These are phyloP conservation scores for Guyanaporus albipodus DNA, from an alignment of 768 basidiomycete genomes.

Conservation along the genomic window DNA sequence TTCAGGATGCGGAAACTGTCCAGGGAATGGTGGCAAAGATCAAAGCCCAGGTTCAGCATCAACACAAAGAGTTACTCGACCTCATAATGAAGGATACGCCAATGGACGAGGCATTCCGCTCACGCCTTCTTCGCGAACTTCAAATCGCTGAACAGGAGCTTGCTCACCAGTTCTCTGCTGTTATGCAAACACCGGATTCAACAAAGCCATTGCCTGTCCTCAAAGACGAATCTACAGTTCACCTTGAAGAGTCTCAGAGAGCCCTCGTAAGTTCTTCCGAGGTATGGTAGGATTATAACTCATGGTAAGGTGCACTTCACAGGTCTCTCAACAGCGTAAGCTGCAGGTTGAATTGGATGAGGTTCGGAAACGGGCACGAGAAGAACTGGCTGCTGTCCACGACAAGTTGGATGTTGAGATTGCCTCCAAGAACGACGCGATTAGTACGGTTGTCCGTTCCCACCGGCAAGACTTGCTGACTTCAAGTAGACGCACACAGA, in stretches of 20 bases:
- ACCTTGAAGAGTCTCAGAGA: conserved; percentile 66
- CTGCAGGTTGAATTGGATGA: conserved; percentile 63
- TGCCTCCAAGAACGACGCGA: conserved; percentile 53
- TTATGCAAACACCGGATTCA: conserved; percentile 32
- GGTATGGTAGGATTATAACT: neutral
- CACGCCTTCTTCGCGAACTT: conserved; percentile 58
- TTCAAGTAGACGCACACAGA: conserved; percentile 49
- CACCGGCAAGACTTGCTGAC: neutral
- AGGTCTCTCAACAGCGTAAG: conserved; percentile 66
- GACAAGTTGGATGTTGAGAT: conserved; percentile 53
- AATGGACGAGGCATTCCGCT: conserved; percentile 58
- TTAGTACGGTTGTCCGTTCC: conserved; percentile 39
- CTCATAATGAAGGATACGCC: conserved; percentile 55
- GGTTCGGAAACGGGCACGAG: conserved; percentile 58
- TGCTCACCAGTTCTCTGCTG: conserved; percentile 20
- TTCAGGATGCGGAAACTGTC: conserved; percentile 53
- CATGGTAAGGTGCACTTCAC: neutral
- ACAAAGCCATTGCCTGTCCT: conserved; percentile 52
- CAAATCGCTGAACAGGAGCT: conserved; percentile 50
- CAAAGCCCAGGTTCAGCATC: conserved; percentile 58
- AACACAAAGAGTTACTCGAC: conserved; percentile 70
- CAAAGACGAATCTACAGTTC: conserved; percentile 27
- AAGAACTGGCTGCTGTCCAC: conserved; percentile 51
- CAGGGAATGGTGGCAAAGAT: conserved; percentile 50
- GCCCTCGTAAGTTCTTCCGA: conserved; percentile 48